Evolutionary conservation across 2,329 filamentous ascomycete genomes (phyloP).

Genomic region (Claviceps sp.): DNA sequence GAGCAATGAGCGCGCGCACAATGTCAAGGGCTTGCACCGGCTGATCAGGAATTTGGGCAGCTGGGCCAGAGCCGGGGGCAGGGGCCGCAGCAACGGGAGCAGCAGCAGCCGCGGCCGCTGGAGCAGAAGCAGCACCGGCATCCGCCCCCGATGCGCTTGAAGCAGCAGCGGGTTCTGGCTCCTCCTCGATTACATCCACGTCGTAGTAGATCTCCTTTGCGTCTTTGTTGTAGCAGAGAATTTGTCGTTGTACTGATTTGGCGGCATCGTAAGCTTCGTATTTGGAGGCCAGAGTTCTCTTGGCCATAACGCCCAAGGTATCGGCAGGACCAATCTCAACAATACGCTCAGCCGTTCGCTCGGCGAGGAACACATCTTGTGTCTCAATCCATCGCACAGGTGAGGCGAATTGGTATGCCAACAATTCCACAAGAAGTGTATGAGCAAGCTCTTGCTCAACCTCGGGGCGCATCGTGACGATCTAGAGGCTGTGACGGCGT

Average conservation of each 20-base stretch:
- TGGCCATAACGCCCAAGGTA: slow-evolving; percentile 94
- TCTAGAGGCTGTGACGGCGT: background rate
- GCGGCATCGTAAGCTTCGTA: slow-evolving; percentile 98
- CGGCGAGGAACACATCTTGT: slow-evolving; percentile 96
- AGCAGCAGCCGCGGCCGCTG: slow-evolving; percentile 34
- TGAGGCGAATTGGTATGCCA: slow-evolving; percentile 98
- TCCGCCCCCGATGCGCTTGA: slow-evolving; percentile 35
- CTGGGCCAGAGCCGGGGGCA: slow-evolving; percentile 67
- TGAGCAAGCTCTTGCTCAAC: slow-evolving; percentile 98
- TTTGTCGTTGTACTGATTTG: slow-evolving; percentile 89
- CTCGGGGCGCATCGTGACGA: slow-evolving; percentile 78
- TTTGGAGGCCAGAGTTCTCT: slow-evolving; percentile 86
- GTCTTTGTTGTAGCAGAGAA: slow-evolving; percentile 99
- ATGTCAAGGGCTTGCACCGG: slow-evolving; percentile 85
- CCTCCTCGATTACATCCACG: slow-evolving; percentile 87
- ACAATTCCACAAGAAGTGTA: slow-evolving; percentile 93
- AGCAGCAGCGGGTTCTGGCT: slow-evolving; percentile 50
- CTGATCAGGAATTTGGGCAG: slow-evolving; percentile 71
- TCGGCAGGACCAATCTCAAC: slow-evolving; percentile 96
- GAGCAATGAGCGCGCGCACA: slow-evolving; percentile 76
- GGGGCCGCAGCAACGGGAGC: slow-evolving; percentile 43
- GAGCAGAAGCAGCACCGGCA: slow-evolving; percentile 38
- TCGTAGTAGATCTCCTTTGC: slow-evolving; percentile 99
- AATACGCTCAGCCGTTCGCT: slow-evolving; percentile 91
- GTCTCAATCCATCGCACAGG: slow-evolving; percentile 99